These are phyloP conservation scores for Aspergillus affinis DNA, from an alignment of 495 filamentous ascomycete genomes.

Conservation along the genomic window DNA sequence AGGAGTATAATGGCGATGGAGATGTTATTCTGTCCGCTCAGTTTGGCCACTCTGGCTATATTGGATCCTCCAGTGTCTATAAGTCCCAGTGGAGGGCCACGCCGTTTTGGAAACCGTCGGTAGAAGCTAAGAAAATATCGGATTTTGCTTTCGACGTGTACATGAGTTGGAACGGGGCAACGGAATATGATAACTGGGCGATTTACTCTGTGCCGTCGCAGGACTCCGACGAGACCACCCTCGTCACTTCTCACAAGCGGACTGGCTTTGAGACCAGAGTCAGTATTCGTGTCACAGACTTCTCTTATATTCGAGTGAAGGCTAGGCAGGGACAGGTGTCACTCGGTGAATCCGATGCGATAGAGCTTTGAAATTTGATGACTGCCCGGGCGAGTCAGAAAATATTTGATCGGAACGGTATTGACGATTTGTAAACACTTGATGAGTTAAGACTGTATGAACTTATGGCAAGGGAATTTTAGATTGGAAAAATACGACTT, in stretches of 20 bases:
- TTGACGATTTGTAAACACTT: no score
- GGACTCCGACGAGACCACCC: neutral
- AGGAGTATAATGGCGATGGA: constrained; percentile 36
- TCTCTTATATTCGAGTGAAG: neutral
- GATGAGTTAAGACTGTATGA: no score
- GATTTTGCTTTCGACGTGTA: constrained; percentile 15
- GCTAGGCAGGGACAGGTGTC: no score
- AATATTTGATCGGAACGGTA: no score
- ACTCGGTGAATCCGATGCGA: no score
- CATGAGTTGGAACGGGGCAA: constrained; percentile 40
- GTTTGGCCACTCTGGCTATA: constrained; percentile 12
- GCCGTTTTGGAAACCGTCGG: constrained; percentile 17
- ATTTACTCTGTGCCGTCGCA: neutral
- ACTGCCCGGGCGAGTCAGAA: no score
- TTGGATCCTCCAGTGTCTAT: constrained; percentile 21
- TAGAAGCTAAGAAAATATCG: constrained; percentile 6
- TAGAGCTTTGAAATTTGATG: no score
- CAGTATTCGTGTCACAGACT: neutral
- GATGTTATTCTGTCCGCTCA: constrained; percentile 15
- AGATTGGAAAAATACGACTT: no score
- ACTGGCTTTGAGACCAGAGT: no score
- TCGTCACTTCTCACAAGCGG: neutral
- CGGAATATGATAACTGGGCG: constrained; percentile 15
- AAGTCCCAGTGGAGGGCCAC: constrained; percentile 19
- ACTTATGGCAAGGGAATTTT: no score